Percentiles rank a stretch among this genome's conserved stretches.
phyloP scores from a whole-genome alignment of 116 monocot species.

The Zostera marina region DNA sequence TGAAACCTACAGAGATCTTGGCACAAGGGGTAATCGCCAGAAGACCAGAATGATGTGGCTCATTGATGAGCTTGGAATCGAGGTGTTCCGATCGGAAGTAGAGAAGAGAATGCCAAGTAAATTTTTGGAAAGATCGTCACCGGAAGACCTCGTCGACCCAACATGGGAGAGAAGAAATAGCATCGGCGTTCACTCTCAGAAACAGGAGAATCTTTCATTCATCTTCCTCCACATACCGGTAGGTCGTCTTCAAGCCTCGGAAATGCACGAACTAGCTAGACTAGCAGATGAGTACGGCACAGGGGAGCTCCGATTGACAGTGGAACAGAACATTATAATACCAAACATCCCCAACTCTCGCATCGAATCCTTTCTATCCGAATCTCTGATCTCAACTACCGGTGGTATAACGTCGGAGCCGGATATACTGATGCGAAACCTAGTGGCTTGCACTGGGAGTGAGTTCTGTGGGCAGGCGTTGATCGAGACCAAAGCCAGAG shows the following conservation, averaged over 20 bases:
- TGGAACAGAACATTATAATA: constrained; percentile 83
- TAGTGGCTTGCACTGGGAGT: constrained; percentile 91
- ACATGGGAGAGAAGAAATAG: constrained; percentile 68
- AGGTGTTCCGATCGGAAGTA: constrained; percentile 63
- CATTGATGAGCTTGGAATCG: constrained; percentile 93
- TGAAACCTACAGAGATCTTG: constrained; percentile 78
- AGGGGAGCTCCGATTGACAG: constrained; percentile 78
- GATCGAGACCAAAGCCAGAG: constrained; percentile 89
- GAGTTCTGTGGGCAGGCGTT: constrained; percentile 98
- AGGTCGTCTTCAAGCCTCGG: constrained; percentile 52
- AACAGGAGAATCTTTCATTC: constrained; percentile 55
- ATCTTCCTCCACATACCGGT: constrained; percentile 79
- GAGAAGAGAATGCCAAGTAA: constrained; percentile 60
- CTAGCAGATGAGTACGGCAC: constrained; percentile 75
- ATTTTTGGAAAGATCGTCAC: constrained; percentile 36
- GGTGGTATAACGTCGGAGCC: constrained; percentile 42
- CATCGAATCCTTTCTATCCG: constrained; percentile 29
- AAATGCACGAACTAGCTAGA: constrained; percentile 80
- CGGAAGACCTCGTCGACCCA: constrained; percentile 40
- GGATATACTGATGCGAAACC: constrained; percentile 47
- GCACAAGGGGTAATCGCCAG: constrained; percentile 71
- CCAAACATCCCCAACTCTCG: constrained; percentile 48
- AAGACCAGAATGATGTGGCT: constrained; percentile 99
- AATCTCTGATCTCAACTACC: constrained; percentile 33
- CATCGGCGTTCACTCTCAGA: constrained; percentile 81